Conservation (phyloP, 768 basidiomycete genomes). For the Phaeolepiota aurea region DNA sequence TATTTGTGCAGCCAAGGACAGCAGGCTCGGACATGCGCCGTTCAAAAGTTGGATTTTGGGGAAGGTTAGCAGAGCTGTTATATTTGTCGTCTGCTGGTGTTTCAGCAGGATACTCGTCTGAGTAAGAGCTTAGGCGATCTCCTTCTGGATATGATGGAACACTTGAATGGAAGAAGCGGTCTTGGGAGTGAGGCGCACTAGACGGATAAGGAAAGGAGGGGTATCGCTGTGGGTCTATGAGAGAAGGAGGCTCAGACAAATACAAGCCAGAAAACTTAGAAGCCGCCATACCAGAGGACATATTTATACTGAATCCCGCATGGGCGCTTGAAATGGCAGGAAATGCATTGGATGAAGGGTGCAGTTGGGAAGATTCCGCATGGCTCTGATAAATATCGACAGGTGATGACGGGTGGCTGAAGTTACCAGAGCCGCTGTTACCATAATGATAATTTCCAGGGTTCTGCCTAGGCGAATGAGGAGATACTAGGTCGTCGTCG, state of each 20-base stretch:
- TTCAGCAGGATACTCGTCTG: constrained; percentile 14
- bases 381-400: constrained; percentile 21
- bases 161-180: constrained; percentile 34
- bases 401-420: constrained; percentile 21
- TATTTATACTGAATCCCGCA: constrained; percentile 18
- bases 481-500: constrained; percentile 25
- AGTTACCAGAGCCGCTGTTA: constrained; percentile 17
- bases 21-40: constrained; percentile 66
- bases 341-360: constrained; percentile 13
- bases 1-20: constrained; percentile 29
- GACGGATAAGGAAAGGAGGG: constrained; percentile 30
- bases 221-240: constrained; percentile 28
- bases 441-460: constrained; percentile 23
- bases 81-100: constrained; percentile 21
- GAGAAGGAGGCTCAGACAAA: constrained; percentile 35
- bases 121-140: constrained; percentile 25
- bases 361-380: constrained; percentile 9
- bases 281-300: constrained; percentile 15
- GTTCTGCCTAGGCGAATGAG: constrained; percentile 20
- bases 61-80: constrained; percentile 20
- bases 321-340: constrained; percentile 13
- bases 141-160: constrained; percentile 31
- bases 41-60: constrained; percentile 31
- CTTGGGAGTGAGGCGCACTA: constrained; percentile 34
- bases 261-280: constrained; percentile 17